A percentile compares a stretch with the other conserved stretches of the same genome.
These are phyloP conservation scores for Teratosphaeriaceae sp. DNA, from an alignment of 2,329 filamentous ascomycete species.

Conservation along the genomic window DNA sequence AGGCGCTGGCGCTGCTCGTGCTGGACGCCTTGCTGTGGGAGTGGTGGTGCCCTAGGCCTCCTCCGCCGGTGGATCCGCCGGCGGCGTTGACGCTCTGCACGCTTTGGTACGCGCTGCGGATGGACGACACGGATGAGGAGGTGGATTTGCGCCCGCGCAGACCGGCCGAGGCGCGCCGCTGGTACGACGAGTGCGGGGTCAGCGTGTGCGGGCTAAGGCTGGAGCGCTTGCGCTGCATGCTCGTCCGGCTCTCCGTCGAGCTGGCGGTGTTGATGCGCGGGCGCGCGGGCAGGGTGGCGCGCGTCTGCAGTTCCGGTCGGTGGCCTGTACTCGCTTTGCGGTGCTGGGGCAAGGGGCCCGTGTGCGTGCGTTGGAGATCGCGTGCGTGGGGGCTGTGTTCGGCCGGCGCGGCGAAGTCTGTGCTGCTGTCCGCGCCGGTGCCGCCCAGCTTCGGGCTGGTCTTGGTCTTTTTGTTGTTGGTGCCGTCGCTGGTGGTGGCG, in stretches of 20 bases:
- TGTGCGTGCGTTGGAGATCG: slow-evolving; percentile 32
- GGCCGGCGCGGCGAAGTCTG: too few species aligned
- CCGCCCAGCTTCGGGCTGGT: slow-evolving; percentile 12
- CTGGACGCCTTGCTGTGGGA: slow-evolving; percentile 70
- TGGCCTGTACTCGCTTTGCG: slow-evolving; percentile 27
- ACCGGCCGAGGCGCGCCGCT: slow-evolving; percentile 74
- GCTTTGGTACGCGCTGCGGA: slow-evolving; percentile 76
- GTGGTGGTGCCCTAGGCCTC: slow-evolving; percentile 45
- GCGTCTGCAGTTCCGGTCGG: slow-evolving; percentile 32
- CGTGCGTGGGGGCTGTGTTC: too few species aligned
- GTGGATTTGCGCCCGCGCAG: slow-evolving; percentile 91
- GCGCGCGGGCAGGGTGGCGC: slow-evolving; percentile 33
- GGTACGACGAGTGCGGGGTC: slow-evolving; percentile 79
- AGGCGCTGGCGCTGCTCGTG: slow-evolving; percentile 75
- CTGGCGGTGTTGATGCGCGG: slow-evolving; percentile 39
- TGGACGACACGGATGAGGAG: slow-evolving; percentile 87
- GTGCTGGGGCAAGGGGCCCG: slow-evolving; percentile 25
- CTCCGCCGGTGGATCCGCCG: not conserved
- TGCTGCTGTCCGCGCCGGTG: too few species aligned
- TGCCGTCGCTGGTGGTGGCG: slow-evolving; percentile 7
- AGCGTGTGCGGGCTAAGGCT: slow-evolving; percentile 70
- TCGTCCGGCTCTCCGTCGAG: slow-evolving; percentile 27
- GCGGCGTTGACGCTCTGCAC: not conserved
- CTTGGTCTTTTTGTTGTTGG: slow-evolving; percentile 16
- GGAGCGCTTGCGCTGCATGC: slow-evolving; percentile 31